Percentiles rank a stretch among this genome's conserved stretches.
Conservation (phyloP, 495 filamentous ascomycete species). For the Neurospora discreta region DNA sequence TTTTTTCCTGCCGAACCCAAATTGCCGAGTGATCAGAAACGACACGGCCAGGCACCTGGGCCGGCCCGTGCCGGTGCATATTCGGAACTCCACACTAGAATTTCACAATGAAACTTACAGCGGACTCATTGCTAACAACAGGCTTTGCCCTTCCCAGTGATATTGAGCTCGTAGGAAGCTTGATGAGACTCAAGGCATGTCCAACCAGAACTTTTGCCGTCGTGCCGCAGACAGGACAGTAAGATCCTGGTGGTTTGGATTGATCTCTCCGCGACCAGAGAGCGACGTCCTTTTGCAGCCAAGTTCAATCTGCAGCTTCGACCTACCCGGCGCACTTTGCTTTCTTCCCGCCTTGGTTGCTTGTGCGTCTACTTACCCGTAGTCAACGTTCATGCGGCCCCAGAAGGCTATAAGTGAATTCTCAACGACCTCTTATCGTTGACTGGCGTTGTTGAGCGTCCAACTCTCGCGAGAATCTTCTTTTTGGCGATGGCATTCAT, state of each 20-base stretch:
- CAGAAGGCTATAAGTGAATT: not conserved
- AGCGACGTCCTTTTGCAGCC: not conserved
- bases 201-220: not conserved
- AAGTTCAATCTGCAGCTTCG: not conserved
- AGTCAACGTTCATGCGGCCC: not conserved
- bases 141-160: not conserved
- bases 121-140: too few species aligned
- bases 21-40: not conserved
- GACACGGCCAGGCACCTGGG: not conserved
- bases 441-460: not conserved
- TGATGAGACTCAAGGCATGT: not conserved
- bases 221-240: not conserved
- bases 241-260: not conserved
- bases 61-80: not conserved
- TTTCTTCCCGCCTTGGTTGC: not conserved
- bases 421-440: not conserved
- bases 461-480: not conserved
- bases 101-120: too few species aligned
- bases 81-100: not conserved
- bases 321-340: not conserved
- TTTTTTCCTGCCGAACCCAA: not conserved
- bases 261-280: not conserved
- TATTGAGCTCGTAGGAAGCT: not conserved
- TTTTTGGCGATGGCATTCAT: not conserved
- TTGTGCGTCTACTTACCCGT: not conserved